Evolutionary conservation across 345 rosid species (phyloP), one percentile per base, ranked within the genome.

Genomic region (Linum lewisii): DNA sequence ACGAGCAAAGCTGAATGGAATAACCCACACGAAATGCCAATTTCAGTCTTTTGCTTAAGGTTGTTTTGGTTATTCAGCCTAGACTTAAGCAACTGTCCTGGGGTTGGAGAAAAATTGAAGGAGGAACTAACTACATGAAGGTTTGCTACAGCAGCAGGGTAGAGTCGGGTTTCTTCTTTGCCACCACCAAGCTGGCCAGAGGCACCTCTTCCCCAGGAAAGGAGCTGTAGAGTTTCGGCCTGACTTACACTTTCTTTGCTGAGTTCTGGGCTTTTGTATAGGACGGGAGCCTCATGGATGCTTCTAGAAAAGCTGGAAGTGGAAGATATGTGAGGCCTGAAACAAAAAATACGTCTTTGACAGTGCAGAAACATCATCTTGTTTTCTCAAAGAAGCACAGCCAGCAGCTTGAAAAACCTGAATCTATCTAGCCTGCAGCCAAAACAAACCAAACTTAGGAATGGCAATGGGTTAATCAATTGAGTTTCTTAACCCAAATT

Each of bases 171-270:
- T 75, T 86, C 88, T 65, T 92, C 98, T 24, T 77, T 77, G 79
- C 95, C 93, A 44, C 90, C 95, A 47, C 96, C 96, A 37, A 92
- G 84, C 69, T 92, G 98, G 73, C 97, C 98, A 21, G 95, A 92
- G 25, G 86, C 81, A 15, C 97, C 97, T 69, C 85, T 81, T 55
- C 98, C 98, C 98, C 94, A 92, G 2, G 97, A 88, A 64, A 81
- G 69, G 24, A 88, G 77, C 72, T 91, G 95, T 49, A 88, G 75
- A 0, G 81, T 75, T 21, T 70, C 47, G 18, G 72, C 42, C 6
- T 69, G 65, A 0, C 70, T 53, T 60, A 6, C 42, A 51, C 56
- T 65, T 21, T 62, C 74, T 21, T 68, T 64, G 25, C 63, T 62
- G 65, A 69, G 61, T 19, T 69, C 77, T 10, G 77, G 86, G 70